Base-by-base conservation (phyloP, 2,329 filamentous ascomycete species). In the Decorospora gaudefroyi region DNA sequence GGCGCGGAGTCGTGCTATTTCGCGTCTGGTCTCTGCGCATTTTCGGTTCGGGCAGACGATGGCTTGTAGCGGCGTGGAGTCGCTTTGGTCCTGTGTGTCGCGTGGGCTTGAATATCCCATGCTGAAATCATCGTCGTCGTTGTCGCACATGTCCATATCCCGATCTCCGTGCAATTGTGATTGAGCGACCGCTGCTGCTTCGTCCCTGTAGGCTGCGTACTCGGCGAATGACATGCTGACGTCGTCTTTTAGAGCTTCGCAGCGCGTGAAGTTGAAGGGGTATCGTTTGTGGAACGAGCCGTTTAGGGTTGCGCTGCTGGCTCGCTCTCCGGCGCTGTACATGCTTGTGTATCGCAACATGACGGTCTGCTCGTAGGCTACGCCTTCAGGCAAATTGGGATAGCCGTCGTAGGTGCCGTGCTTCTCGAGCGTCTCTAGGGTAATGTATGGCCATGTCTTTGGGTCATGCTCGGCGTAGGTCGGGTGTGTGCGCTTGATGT, bases 401-500 rank as follows among this genome's bases (percentile, higher is more conserved):
- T 32, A 32, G 2, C 43, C 38, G 2, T 22, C 13, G 15, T 42
- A 46, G 1, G 31, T 15, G 6, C 25, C 3, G 4, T 18, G 21
- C 2, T 27, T 28, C n/a, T 46, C 43, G n/a, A 46, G 25, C 3
- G 22, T 27, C 4, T 31, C 28, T n/a, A 46, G 10, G 4, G 22
- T 32, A n/a, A 46, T 27, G 2, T 36, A 46, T 1, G 43, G 43
- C 43, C 43, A 46, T 21, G 38, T 46, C 6, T 42, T 42, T 1
- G 35, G 43, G 2, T 46, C 43, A 4, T 28, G 13, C 2, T 36
- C n/a, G 2, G 42, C n/a, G 3, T 46, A 46, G 4, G n/a, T 13
- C 8, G 31, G 31, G 4, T 36, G 1, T 6, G 11, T 10, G 9
- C 21, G 23, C 17, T 28, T 32, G 17, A 42, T 31, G n/a, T 32